These are phyloP conservation scores for Paramecium sonneborni DNA, from an alignment of 73 alveolate genomes.

Conservation along the genomic window DNA sequence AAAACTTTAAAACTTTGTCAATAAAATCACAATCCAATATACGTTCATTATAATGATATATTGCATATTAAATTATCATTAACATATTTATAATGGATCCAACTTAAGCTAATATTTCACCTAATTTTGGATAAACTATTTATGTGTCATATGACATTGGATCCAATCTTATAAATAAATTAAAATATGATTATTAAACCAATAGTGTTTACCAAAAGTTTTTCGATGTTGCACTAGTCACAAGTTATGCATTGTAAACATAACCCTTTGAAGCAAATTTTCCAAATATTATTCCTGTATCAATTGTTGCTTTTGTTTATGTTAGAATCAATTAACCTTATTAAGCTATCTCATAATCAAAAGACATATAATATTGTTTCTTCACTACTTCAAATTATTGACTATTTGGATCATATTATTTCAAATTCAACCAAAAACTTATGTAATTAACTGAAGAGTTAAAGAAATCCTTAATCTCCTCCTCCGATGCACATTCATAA, in stretches of 20 bases:
- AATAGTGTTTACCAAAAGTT: background rate
- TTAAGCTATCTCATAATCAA: background rate
- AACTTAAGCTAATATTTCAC: slow-evolving; percentile 22
- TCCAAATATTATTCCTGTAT: background rate
- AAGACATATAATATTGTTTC: background rate
- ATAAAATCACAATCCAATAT: background rate
- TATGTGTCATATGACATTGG: background rate
- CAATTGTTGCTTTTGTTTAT: background rate
- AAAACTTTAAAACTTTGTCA: background rate
- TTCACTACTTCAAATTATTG: background rate
- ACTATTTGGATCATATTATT: background rate
- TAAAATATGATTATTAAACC: background rate
- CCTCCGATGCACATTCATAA: background rate
- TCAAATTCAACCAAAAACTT: background rate
- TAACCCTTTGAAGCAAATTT: background rate
- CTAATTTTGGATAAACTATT: background rate
- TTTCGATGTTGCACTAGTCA: background rate
- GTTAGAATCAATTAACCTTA: background rate
- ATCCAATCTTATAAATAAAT: background rate
- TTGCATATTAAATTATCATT: background rate
- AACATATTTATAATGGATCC: slow-evolving; percentile 24
- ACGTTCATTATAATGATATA: background rate
- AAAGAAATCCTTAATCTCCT: background rate
- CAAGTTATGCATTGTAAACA: background rate
- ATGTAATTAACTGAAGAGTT: background rate